Conservation (phyloP, 345 rosid genomes). For the Aquilaria sinensis region DNA sequence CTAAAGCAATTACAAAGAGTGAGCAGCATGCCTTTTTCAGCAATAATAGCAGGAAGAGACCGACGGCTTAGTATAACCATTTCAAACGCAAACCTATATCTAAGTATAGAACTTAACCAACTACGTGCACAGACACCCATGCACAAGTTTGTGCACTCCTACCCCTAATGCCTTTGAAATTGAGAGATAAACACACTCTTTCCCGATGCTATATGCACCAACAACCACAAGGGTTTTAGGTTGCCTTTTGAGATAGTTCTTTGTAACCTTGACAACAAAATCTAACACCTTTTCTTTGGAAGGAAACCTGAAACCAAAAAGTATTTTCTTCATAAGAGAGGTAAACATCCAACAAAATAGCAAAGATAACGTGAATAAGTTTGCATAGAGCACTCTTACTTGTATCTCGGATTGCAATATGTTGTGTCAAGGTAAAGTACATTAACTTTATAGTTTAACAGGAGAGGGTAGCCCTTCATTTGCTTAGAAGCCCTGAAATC, state of each 20-base stretch:
- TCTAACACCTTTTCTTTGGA: constrained; percentile 63
- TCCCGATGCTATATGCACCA: constrained; percentile 83
- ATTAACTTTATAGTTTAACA: constrained; percentile 41
- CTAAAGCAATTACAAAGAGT: constrained; percentile 22
- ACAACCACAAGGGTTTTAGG: constrained; percentile 67
- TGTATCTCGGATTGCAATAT: constrained; percentile 74
- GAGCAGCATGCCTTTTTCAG: too few species aligned
- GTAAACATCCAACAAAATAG: constrained; percentile 1
- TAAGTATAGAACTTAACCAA: too few species aligned
- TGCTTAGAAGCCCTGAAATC: constrained; percentile 72
- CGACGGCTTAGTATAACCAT: too few species aligned
- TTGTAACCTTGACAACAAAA: constrained; percentile 50
- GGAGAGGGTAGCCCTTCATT: constrained; percentile 57
- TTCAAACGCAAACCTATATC: too few species aligned
- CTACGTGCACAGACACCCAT: too few species aligned
- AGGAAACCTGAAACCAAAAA: constrained; percentile 52
- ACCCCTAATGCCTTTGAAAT: constrained; percentile 76
- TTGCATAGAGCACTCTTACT: constrained; percentile 25
- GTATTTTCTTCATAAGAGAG: background rate
- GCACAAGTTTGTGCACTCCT: constrained; percentile 2
- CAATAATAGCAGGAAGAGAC: too few species aligned
- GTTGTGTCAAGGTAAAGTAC: constrained; percentile 75
- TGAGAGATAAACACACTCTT: constrained; percentile 74
- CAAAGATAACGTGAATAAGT: background rate
- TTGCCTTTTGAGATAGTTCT: constrained; percentile 46